A percentile compares a stretch with the other conserved stretches of the same genome.
phyloP scores from a whole-genome alignment of 2,329 filamentous ascomycete species.

The Cladophialophora yegresii region DNA sequence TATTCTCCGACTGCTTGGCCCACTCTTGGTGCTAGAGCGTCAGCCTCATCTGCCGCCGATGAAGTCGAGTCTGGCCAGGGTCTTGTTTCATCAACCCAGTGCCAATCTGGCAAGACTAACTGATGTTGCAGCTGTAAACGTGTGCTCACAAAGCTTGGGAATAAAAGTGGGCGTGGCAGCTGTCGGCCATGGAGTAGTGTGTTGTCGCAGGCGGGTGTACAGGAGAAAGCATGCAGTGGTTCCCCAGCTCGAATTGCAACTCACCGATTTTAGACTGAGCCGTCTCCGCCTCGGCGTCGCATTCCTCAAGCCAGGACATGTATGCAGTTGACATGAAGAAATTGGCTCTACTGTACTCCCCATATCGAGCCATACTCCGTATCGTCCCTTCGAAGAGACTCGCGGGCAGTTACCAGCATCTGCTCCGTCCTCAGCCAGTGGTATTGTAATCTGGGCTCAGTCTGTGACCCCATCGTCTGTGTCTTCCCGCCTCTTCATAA shows the following conservation, averaged over 20 bases:
- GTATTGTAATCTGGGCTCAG: slow-evolving; percentile 9
- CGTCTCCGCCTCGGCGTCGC: neutral
- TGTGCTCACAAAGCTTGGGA: neutral
- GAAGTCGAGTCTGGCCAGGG: neutral
- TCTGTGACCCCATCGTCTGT: slow-evolving; percentile 12
- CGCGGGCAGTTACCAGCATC: neutral
- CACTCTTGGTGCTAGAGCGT: neutral
- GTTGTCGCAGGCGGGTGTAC: slow-evolving; percentile 16
- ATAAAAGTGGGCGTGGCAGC: neutral
- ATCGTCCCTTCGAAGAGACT: neutral
- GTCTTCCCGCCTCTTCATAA: slow-evolving; percentile 14
- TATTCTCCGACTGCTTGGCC: slow-evolving; percentile 17
- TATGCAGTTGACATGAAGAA: slow-evolving; percentile 13
- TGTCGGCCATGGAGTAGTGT: neutral
- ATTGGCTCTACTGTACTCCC: neutral
- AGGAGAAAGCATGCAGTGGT: slow-evolving; percentile 10
- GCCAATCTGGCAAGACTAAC: slow-evolving; percentile 6
- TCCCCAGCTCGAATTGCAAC: slow-evolving; percentile 11
- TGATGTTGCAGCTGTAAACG: neutral
- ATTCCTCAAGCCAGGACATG: neutral
- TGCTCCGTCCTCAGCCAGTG: neutral
- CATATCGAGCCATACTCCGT: neutral
- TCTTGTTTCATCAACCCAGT: slow-evolving; percentile 15
- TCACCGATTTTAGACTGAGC: neutral
- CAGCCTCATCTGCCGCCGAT: neutral